Evolutionary conservation across 2,329 filamentous ascomycete genomes (phyloP).

Genomic region (Xylaria sp.): DNA sequence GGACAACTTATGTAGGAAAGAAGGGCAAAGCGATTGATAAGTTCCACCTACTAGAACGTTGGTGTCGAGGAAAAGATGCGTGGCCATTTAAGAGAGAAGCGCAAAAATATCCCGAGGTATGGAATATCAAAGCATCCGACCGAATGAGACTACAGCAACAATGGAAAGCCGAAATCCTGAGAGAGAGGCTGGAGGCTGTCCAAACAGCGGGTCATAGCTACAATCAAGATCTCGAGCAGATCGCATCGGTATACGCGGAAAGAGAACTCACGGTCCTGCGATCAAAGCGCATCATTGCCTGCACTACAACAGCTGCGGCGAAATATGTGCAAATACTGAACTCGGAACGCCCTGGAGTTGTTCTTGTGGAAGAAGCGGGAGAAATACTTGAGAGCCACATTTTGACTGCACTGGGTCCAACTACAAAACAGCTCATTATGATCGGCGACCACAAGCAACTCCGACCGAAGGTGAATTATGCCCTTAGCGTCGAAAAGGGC

Average conservation of each 20-base stretch:
- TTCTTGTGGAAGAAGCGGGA: constrained; percentile 60
- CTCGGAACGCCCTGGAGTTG: constrained; percentile 63
- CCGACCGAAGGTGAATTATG: constrained; percentile 73
- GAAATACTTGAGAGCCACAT: constrained; percentile 42
- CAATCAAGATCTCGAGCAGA: constrained; percentile 53
- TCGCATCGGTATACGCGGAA: constrained; percentile 55
- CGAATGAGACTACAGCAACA: constrained; percentile 9
- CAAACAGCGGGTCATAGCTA: constrained; percentile 47
- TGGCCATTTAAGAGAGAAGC: constrained; percentile 7
- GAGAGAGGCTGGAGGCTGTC: constrained; percentile 10
- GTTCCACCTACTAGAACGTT: constrained; percentile 65
- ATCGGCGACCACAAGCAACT: constrained; percentile 82
- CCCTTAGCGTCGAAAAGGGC: constrained; percentile 70
- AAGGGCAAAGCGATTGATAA: constrained; percentile 56
- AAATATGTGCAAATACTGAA: constrained; percentile 66
- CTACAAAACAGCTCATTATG: constrained; percentile 65
- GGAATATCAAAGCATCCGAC: constrained; percentile 15
- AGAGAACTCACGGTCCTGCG: constrained; percentile 19
- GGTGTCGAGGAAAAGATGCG: constrained; percentile 51
- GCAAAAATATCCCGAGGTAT: constrained; percentile 22
- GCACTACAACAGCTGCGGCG: constrained; percentile 75
- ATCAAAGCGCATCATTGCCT: constrained; percentile 70
- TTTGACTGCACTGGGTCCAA: constrained; percentile 37
- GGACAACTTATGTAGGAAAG: constrained; percentile 58
- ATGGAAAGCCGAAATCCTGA: constrained; percentile 19